These are phyloP conservation scores for Rosellinia necatrix DNA, from an alignment of 2,329 filamentous ascomycete genomes.

Conservation along the genomic window DNA sequence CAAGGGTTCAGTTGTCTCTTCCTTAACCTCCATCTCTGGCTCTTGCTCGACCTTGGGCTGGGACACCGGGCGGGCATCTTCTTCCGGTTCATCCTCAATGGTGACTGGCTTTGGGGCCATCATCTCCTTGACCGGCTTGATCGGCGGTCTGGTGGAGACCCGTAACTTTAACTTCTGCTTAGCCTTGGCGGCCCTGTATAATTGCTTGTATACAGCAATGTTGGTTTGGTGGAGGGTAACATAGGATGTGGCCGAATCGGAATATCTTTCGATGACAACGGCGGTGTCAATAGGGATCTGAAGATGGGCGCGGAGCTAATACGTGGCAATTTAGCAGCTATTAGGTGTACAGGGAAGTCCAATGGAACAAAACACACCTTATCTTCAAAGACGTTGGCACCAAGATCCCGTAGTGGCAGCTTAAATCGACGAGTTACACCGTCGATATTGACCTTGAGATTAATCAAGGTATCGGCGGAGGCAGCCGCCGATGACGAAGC, in stretches of 20 bases:
- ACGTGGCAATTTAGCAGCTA: constrained; percentile 10
- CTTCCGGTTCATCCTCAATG: constrained; percentile 53
- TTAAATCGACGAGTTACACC: constrained; percentile 82
- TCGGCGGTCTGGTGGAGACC: constrained; percentile 56
- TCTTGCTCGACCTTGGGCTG: constrained; percentile 8
- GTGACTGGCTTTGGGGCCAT: constrained; percentile 49
- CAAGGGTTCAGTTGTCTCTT: background rate
- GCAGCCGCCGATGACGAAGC: constrained; percentile 39
- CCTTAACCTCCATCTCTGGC: background rate
- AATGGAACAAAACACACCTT: constrained; percentile 66
- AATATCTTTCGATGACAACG: constrained; percentile 86
- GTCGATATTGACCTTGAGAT: constrained; percentile 81
- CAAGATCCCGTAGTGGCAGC: constrained; percentile 84
- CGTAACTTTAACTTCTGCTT: constrained; percentile 96
- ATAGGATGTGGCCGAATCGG: constrained; percentile 84
- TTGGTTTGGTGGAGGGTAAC: constrained; percentile 80
- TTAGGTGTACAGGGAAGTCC: too few species aligned
- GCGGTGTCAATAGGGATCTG: constrained; percentile 64
- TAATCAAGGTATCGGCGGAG: constrained; percentile 73
- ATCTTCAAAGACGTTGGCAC: constrained; percentile 71
- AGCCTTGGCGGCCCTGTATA: constrained; percentile 94
- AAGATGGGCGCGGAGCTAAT: constrained; percentile 71
- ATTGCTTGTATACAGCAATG: constrained; percentile 88
- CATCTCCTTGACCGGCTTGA: constrained; percentile 40
- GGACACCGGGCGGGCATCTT: constrained; percentile 15